Base-by-base conservation (phyloP, 177 flowering plant species). In the Vitis hybrid region DNA sequence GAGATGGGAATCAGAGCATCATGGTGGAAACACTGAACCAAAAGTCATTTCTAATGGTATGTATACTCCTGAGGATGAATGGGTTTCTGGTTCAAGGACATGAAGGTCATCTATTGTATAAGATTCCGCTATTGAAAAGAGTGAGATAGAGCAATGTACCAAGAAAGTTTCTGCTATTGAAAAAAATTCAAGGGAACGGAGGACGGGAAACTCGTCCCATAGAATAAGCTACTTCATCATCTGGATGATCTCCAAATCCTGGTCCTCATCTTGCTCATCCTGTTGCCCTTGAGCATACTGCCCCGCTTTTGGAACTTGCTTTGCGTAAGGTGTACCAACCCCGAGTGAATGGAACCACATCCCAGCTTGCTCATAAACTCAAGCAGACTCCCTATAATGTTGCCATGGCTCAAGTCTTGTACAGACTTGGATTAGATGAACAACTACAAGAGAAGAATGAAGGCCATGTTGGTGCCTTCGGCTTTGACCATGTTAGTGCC, bases 371-470 rank as follows among this genome's bases (percentile, higher is more conserved):
- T 12, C 90, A 87, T 78, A 83, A 98, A 73, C 98, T 93, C 68
- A 98, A 98, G 22, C 99, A 95, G 82, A 95, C 99, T 67, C 98
- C 99, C 11, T 98, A 95, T 74, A 95, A 95, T 85, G 93, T 89
- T 78, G 99, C 93, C 47, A 98, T 95, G 66, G 98, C 99, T 58
- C 99, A 95, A 74, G 98, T 95, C 63, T 81, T 95, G 70, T 95
- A 95, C 80, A 84, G 98, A 73, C 83, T 95, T 51, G 99, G 99
- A 7, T 82, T 95, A 47, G 99, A 98, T 53, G 98, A 95, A 71
- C 99, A 95, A 87, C 78, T 95, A 24, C 83, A 92, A 57, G 97
- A 95, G 50, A 86, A 97, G 81, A 91, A 79, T 71, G 88, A 92
- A 0, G 85, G 93, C 38, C 95, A 96, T 66, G 92, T 82, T 70